Conservation (phyloP, 176 grass and related monocot species). For the Tuctoria greenei region DNA sequence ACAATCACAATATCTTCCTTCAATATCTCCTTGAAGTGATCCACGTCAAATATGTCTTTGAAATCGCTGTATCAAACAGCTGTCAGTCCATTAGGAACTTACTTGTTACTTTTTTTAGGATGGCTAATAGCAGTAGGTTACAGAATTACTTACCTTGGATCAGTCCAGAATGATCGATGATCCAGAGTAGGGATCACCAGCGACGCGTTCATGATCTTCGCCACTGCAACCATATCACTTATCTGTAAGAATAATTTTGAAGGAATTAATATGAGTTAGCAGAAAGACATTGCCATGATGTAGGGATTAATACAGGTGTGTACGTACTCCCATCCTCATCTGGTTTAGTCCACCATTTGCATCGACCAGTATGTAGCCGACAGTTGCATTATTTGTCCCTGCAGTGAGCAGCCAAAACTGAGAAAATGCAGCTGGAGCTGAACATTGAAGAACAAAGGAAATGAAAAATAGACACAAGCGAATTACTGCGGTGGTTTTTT, state of each 20-base stretch:
- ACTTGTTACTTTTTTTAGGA: not conserved
- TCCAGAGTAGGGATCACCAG: conserved; percentile 79
- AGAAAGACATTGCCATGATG: conserved; percentile 11
- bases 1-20: conserved; percentile 62
- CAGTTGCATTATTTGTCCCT: conserved; percentile 53
- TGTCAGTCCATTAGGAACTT: conserved; percentile 12
- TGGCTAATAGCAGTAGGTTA: not conserved
- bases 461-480: not conserved
- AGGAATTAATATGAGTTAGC: conserved; percentile 44
- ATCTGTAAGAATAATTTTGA: conserved; percentile 67
- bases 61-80: conserved; percentile 46
- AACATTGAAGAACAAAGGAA: not conserved
- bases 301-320: conserved; percentile 5
- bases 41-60: conserved; percentile 64
- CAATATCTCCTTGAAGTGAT: conserved; percentile 53
- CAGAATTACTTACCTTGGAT: conserved; percentile 62
- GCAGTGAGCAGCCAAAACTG: not conserved
- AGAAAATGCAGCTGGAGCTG: not conserved
- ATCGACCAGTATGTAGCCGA: conserved; percentile 61
- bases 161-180: conserved; percentile 90
- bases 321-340: conserved; percentile 85
- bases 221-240: conserved; percentile 95
- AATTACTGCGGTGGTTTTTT: conserved; percentile 51
- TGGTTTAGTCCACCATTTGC: conserved; percentile 97
- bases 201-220: conserved; percentile 80